Base-by-base conservation (phyloP, 2,329 filamentous ascomycete species). In the Fusarium siculi region DNA sequence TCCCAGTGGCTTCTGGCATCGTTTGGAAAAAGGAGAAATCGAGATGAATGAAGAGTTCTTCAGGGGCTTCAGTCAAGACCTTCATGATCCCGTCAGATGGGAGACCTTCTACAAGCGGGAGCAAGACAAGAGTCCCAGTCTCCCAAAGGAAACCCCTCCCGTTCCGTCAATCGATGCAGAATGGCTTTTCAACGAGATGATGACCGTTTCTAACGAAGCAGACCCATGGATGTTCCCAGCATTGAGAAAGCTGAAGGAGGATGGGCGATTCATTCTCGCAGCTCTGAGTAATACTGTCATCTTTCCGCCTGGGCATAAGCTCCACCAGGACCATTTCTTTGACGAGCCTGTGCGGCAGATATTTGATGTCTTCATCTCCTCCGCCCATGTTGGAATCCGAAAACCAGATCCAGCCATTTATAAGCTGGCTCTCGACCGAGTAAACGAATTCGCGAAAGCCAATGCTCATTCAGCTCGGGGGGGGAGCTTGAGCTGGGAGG, bases 161-260 rank as follows among this genome's bases (percentile, higher is more conserved):
- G 80, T 95, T 1, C 96, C 96, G 0, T 81, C 85, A 4, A 87
- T 98, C 50, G 92, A 98, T 78, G 93, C 89, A 19, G 91, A 94
- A 79, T 90, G 85, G 82, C 85, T 99, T 34, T 98, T 97, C 84
- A 93, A 93, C 88, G 89, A 92, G 77, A 98, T 98, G 95, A 98
- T 98, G 94, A 83, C 86, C 9, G 83, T 87, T 18, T 91, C 93
- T 16, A 86, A 90, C 10, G 82, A 84, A 3, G 91, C 93, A 2
- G 96, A 99, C 80, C 94, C 94, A 8, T 93, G 93, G 86, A 96
- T 98, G 92, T 94, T 90, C 72, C 95, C 95, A 1, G 95, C 95
- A 4, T 84, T 98, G 44, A 84, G 90, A 77, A 89, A 87, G 42
- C 85, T 99, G 66, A 88, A 89, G 66, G 86, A 85, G 7, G 91